phyloP scores from a whole-genome alignment of 192 early-diverging fungal species.

The Coemansia sp. region DNA sequence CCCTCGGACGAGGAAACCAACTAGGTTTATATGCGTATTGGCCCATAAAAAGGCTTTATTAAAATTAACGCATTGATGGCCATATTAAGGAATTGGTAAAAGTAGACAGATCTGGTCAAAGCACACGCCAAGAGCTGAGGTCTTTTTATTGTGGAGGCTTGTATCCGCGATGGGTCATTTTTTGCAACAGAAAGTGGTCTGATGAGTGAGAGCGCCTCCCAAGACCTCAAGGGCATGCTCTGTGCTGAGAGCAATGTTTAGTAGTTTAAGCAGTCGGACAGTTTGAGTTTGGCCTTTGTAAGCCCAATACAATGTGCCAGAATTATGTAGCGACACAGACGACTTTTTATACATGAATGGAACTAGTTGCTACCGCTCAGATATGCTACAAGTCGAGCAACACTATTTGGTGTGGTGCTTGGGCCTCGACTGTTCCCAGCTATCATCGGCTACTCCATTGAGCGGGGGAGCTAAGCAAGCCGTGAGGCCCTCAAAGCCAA shows the following conservation, averaged over 20 bases:
- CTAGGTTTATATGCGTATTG: neutral
- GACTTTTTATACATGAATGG: neutral
- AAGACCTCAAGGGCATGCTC: neutral
- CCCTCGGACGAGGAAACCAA: slow-evolving; percentile 29
- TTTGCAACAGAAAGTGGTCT: neutral
- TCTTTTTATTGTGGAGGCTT: slow-evolving; percentile 11
- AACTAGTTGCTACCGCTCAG: slow-evolving; percentile 13
- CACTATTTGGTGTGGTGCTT: slow-evolving; percentile 10
- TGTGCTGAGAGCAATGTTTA: slow-evolving; percentile 7
- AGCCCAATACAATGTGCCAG: slow-evolving; percentile 11
- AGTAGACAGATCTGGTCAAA: neutral
- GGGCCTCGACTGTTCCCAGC: slow-evolving; percentile 15
- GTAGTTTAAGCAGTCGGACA: slow-evolving; percentile 5
- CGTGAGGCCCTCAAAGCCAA: slow-evolving; percentile 13
- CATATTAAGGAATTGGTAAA: neutral
- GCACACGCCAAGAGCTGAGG: neutral
- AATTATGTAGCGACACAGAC: slow-evolving; percentile 19
- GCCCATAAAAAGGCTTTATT: neutral
- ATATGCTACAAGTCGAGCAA: slow-evolving; percentile 17
- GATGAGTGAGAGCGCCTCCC: slow-evolving; percentile 22
- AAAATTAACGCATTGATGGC: neutral
- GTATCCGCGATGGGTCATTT: slow-evolving; percentile 13
- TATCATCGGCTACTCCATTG: slow-evolving; percentile 10
- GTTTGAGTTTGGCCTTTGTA: slow-evolving; percentile 25
- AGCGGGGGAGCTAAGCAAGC: slow-evolving; percentile 14